Evolutionary conservation across 1,139 yeast genomes (phyloP).

Genomic region (Geotrichum armillariae): DNA sequence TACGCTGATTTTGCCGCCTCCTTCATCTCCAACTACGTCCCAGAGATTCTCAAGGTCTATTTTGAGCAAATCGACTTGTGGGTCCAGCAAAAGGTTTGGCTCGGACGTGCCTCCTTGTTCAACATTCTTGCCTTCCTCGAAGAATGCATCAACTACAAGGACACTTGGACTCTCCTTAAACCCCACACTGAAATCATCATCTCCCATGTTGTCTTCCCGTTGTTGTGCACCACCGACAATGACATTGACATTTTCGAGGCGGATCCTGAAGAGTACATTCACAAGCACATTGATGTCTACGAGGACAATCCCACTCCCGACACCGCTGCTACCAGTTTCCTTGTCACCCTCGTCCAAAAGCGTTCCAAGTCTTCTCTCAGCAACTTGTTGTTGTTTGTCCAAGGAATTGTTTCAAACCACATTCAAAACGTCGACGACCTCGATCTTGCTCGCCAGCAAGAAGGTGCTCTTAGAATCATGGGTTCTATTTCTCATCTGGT

Average conservation of each 20-base stretch:
- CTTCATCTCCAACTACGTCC: slow-evolving; percentile 54
- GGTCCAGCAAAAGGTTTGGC: slow-evolving; percentile 67
- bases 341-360: slow-evolving; percentile 68
- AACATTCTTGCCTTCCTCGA: slow-evolving; percentile 70
- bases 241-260: slow-evolving; percentile 75
- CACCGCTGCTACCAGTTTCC: slow-evolving; percentile 75
- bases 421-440: slow-evolving; percentile 46
- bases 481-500: slow-evolving; percentile 70
- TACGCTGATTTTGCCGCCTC: slow-evolving; percentile 38
- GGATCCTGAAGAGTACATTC: slow-evolving; percentile 91
- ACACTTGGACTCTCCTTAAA: slow-evolving; percentile 68
- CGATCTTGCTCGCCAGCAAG: slow-evolving; percentile 67
- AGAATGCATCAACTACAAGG: slow-evolving; percentile 64
- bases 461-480: slow-evolving; percentile 76
- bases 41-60: slow-evolving; percentile 66
- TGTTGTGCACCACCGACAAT: slow-evolving; percentile 68
- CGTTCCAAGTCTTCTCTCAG: slow-evolving; percentile 61
- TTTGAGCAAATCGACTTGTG: slow-evolving; percentile 69
- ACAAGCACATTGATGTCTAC: slow-evolving; percentile 68
- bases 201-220: slow-evolving; percentile 74
- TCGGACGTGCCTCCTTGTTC: slow-evolving; percentile 64
- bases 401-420: slow-evolving; percentile 50
- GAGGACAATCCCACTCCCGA: slow-evolving; percentile 77
- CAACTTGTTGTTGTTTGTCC: slow-evolving; percentile 65
- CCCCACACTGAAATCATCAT: slow-evolving; percentile 69